Conservation (phyloP, 2,329 filamentous ascomycete species). For the Cladobotryum mycophilum region DNA sequence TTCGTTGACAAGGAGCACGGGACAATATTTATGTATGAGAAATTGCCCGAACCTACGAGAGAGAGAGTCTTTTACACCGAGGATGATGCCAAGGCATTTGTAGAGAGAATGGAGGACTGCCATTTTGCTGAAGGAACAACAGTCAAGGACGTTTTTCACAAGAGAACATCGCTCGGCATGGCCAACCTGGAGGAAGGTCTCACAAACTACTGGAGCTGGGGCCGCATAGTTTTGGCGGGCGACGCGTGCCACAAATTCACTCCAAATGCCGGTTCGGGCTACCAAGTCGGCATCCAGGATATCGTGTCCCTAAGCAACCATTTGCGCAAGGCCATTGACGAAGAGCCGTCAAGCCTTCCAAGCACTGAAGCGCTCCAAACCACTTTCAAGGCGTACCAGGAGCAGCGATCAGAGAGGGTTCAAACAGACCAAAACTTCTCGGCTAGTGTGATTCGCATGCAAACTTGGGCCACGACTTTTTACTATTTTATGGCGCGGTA, state of each 20-base stretch:
- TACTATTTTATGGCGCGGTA: too few relatives aligned
- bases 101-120: slow-evolving; percentile 21
- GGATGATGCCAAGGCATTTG: slow-evolving; percentile 20
- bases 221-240: slow-evolving; percentile 26
- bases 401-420: too few relatives aligned
- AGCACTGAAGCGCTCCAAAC: too few relatives aligned
- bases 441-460: too few relatives aligned
- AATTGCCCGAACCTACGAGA: slow-evolving; percentile 20
- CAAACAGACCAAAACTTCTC: too few relatives aligned
- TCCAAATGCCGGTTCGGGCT: slow-evolving; percentile 24
- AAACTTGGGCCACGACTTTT: too few relatives aligned
- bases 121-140: slow-evolving; percentile 17
- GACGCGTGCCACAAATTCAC: slow-evolving; percentile 31
- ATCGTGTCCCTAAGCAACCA: background rate
- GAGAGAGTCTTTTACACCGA: slow-evolving; percentile 21
- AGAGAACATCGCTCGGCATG: slow-evolving; percentile 14
- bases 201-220: slow-evolving; percentile 21
- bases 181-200: slow-evolving; percentile 28
- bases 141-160: slow-evolving; percentile 15
- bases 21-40: slow-evolving; percentile 30
- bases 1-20: slow-evolving; percentile 22
- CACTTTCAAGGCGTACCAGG: too few relatives aligned
- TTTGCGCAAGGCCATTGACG: too few relatives aligned
- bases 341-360: too few relatives aligned
- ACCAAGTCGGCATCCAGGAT: slow-evolving; percentile 26